phyloP scores from a whole-genome alignment of 352 stramenopile genomes.

The Globisporangium orthogonon region DNA sequence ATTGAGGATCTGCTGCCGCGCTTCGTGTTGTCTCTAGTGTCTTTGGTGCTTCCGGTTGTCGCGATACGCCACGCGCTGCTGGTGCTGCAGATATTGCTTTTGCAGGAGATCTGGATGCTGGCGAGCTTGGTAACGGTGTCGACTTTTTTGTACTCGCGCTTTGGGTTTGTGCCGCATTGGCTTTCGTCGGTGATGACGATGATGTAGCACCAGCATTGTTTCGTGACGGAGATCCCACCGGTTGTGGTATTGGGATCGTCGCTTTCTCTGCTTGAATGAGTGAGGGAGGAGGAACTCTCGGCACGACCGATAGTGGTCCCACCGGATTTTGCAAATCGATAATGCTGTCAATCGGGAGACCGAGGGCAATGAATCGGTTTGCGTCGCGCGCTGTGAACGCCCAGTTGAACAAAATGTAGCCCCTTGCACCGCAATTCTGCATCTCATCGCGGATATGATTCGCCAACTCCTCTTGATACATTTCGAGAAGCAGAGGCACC shows the following conservation, averaged over 20 bases:
- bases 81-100: constrained; percentile 5
- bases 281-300: neutral
- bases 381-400: constrained; percentile 35
- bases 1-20: neutral
- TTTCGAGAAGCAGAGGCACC: constrained; percentile 13
- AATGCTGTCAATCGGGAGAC: constrained; percentile 45
- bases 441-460: constrained; percentile 13
- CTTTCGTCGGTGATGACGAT: constrained; percentile 7
- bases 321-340: constrained; percentile 37
- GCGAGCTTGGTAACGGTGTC: neutral
- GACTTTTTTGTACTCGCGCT: constrained; percentile 1
- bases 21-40: constrained; percentile 5
- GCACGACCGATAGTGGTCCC: neutral
- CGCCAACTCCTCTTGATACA: constrained; percentile 14
- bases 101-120: neutral
- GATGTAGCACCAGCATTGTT: constrained; percentile 1
- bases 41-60: constrained; percentile 6
- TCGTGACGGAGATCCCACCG: neutral
- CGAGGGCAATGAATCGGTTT: constrained; percentile 36
- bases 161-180: neutral
- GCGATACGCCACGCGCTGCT: neutral
- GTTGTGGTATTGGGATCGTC: neutral
- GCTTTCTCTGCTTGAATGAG: neutral
- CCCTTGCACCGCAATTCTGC: constrained; percentile 16
- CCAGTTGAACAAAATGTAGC: constrained; percentile 54